Conservation (phyloP, 2,329 filamentous ascomycete genomes). For the Sarocladium strictum region DNA sequence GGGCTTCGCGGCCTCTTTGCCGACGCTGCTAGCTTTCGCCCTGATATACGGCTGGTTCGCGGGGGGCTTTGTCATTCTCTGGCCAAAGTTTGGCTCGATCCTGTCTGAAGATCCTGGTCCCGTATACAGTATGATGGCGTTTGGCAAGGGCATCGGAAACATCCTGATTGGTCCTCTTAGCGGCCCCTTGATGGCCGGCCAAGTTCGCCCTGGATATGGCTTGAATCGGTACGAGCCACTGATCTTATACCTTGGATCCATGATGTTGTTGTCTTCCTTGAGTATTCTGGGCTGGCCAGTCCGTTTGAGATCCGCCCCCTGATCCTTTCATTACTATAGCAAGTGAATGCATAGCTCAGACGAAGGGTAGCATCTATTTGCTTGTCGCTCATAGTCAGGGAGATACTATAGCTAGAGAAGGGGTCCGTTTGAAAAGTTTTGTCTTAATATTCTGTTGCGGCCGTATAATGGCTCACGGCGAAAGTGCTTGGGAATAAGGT, state of each 20-base stretch:
- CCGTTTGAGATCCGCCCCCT: background rate
- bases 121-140: slow-evolving; percentile 22
- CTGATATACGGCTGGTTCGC: slow-evolving; percentile 53
- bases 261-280: slow-evolving; percentile 9
- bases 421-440: too few relatives aligned
- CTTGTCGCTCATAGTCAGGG: too few relatives aligned
- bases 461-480: too few relatives aligned
- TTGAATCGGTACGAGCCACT: slow-evolving; percentile 3
- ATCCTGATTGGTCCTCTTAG: slow-evolving; percentile 21
- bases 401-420: too few relatives aligned
- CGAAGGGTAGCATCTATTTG: too few relatives aligned
- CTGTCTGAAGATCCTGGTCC: slow-evolving; percentile 21
- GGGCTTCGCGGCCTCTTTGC: slow-evolving; percentile 41
- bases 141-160: slow-evolving; percentile 23
- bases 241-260: slow-evolving; percentile 9
- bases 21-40: slow-evolving; percentile 42
- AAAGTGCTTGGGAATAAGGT: too few relatives aligned
- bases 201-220: slow-evolving; percentile 1
- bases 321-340: too few relatives aligned
- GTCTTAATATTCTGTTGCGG: too few relatives aligned
- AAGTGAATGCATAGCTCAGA: too few relatives aligned
- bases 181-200: slow-evolving; percentile 14
- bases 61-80: slow-evolving; percentile 25
- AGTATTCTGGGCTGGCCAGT: slow-evolving; percentile 9
- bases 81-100: slow-evolving; percentile 21